phyloP scores from a whole-genome alignment of 2,329 filamentous ascomycete species.

The Calycina herbarum region DNA sequence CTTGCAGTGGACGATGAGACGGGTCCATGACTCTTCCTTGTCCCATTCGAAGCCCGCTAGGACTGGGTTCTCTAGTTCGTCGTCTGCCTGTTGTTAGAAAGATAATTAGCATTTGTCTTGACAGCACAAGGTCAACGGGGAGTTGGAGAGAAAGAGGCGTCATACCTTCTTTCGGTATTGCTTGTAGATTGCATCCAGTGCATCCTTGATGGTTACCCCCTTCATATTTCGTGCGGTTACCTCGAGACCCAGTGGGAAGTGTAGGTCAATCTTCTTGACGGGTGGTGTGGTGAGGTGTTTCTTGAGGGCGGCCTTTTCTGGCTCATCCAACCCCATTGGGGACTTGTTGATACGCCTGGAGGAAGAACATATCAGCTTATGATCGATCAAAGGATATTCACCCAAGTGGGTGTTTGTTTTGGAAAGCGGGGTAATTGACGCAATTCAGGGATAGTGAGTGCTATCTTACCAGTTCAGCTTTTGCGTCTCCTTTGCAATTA shows the following conservation, averaged over 20 bases:
- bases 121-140: conserved; percentile 3
- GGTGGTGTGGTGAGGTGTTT: conserved; percentile 76
- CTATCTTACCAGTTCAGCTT: conserved; percentile 77
- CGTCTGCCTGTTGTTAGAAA: conserved; percentile 65
- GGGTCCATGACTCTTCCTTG: conserved; percentile 86
- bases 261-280: conserved; percentile 91
- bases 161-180: conserved; percentile 93
- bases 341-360: conserved; percentile 94
- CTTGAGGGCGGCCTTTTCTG: conserved; percentile 68
- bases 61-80: conserved; percentile 85
- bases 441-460: conserved; percentile 6
- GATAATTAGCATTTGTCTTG: conserved; percentile 25
- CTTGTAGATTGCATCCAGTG: conserved; percentile 92
- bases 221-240: conserved; percentile 89
- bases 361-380: conserved; percentile 15
- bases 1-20: conserved; percentile 82
- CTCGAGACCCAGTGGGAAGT: conserved; percentile 84
- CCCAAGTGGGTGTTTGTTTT: neutral
- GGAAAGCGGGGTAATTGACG: conserved; percentile 17
- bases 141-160: conserved; percentile 19
- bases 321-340: conserved; percentile 74
- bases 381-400: neutral
- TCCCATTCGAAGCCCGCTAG: conserved; percentile 97
- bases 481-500: conserved; percentile 80
- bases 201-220: conserved; percentile 97